Evolutionary conservation across 1,139 yeast genomes (phyloP).

Genomic region (Yamadazyma sp.): DNA sequence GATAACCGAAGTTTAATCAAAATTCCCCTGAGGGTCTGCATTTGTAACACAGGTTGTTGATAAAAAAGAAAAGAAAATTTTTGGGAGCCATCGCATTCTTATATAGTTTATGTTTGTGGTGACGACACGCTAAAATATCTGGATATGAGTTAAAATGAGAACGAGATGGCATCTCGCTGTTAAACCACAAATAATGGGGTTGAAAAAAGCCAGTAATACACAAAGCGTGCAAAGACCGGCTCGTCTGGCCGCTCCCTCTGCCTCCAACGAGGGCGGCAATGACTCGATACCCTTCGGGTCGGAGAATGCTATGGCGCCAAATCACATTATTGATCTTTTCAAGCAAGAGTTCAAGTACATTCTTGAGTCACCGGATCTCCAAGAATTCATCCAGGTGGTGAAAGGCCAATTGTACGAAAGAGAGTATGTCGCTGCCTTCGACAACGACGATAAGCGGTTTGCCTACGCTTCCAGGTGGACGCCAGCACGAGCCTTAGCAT

Average conservation of each 20-base stretch:
- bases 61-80: constrained; percentile 8
- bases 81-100: constrained; percentile 4
- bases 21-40: constrained; percentile 33
- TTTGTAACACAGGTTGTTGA: constrained; percentile 54
- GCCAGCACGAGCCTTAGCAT: constrained; percentile 76
- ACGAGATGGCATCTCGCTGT: constrained; percentile 1
- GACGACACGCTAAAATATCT: constrained; percentile 5
- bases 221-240: constrained; percentile 6
- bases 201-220: constrained; percentile 21
- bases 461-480: constrained; percentile 88
- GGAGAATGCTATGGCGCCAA: constrained; percentile 28
- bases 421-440: constrained; percentile 70
- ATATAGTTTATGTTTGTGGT: constrained; percentile 5
- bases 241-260: constrained; percentile 6
- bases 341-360: constrained; percentile 45
- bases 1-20: constrained; percentile 31
- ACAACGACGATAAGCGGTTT: constrained; percentile 58
- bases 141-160: no score
- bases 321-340: constrained; percentile 51
- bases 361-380: constrained; percentile 43
- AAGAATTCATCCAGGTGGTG: constrained; percentile 59
- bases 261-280: constrained; percentile 14
- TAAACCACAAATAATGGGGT: background rate
- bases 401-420: constrained; percentile 69
- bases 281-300: constrained; percentile 35